Base-by-base conservation (phyloP, 768 basidiomycete genomes). In the Phlebiopsis flavidoalba region DNA sequence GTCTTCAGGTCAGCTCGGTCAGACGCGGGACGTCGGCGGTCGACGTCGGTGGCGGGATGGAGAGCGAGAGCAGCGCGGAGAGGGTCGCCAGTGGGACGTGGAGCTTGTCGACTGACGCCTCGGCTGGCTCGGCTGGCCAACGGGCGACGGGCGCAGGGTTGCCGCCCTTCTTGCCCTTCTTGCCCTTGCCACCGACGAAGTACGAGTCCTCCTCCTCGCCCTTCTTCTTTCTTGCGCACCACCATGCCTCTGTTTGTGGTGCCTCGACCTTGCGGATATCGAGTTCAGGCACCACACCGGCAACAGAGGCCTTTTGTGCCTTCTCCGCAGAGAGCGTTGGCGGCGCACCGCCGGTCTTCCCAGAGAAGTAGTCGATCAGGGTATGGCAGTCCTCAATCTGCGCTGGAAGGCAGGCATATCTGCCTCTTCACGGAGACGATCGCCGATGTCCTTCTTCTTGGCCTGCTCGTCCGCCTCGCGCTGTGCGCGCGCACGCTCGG, bases 381-480 rank as follows among this genome's bases (percentile, higher is more conserved):
- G 90, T 96, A 70, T 92, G 89, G 76, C 95, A 98, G 72, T 98
- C 97, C 77, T 98, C 93, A 67, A 99, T 94, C 72, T 98, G 86
- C 57, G 86, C 80, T 93, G 91, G 81, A 84, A 98, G 0, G 97
- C 97, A 26, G 97, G 95, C 22, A 81, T 69, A 61, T 87, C 84
- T 22, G 97, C 97, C 71, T 98, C 95, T 61, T 99, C 97, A 55
- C 90, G 86, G 51, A 98, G 72, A 43, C 85, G 87, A 65, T 89
- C 83, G 10, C 84, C 88, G 61, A 88, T 79, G 70, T 94, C 93
- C 73, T 87, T 77, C 71, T 84, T 89, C 78, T 90, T 93, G 68
- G 84, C 81, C 33, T 85, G 80, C 70, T 94, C 94, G 69, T 88
- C 87, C 22, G 81, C 89, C 19, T 81, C 87, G 59, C 86, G 87